A percentile compares a stretch with the other conserved stretches of the same genome.
phyloP scores from a whole-genome alignment of 2,329 filamentous ascomycete genomes.

The Phialophora chinensis region DNA sequence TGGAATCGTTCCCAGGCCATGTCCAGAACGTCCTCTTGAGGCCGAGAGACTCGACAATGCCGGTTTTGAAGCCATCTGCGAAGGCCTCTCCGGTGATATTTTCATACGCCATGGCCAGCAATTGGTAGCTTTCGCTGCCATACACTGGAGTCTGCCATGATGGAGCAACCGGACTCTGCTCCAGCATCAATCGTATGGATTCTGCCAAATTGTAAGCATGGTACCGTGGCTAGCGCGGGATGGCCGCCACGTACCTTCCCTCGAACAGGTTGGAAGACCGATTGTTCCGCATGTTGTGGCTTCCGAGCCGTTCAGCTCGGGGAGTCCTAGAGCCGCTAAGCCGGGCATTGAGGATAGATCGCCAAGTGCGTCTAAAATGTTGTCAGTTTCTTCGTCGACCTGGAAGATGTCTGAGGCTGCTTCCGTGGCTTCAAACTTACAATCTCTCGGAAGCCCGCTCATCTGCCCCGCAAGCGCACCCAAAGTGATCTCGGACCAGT shows the following conservation, averaged over 20 bases:
- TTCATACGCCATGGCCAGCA: slow-evolving; percentile 49
- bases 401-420: not conserved
- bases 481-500: slow-evolving; percentile 58
- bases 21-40: slow-evolving; percentile 48
- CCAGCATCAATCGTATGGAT: slow-evolving; percentile 15
- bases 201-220: slow-evolving; percentile 9
- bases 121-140: slow-evolving; percentile 47
- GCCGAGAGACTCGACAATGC: slow-evolving; percentile 46
- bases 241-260: not conserved
- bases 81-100: slow-evolving; percentile 49
- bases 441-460: slow-evolving; percentile 23
- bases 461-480: slow-evolving; percentile 55
- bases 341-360: slow-evolving; percentile 15
- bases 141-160: slow-evolving; percentile 44
- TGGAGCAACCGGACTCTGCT: slow-evolving; percentile 30
- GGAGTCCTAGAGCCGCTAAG: slow-evolving; percentile 12
- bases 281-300: slow-evolving; percentile 15
- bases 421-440: slow-evolving; percentile 14
- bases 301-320: slow-evolving; percentile 17
- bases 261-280: slow-evolving; percentile 5
- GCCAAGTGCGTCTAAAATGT: not conserved
- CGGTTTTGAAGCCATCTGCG: slow-evolving; percentile 38
- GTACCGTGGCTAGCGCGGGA: not conserved
- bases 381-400: not conserved
- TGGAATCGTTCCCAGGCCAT: slow-evolving; percentile 39